Evolutionary conservation across 1,284 basidiomycete species (phyloP).

Genomic region (Marasmius oreades): DNA sequence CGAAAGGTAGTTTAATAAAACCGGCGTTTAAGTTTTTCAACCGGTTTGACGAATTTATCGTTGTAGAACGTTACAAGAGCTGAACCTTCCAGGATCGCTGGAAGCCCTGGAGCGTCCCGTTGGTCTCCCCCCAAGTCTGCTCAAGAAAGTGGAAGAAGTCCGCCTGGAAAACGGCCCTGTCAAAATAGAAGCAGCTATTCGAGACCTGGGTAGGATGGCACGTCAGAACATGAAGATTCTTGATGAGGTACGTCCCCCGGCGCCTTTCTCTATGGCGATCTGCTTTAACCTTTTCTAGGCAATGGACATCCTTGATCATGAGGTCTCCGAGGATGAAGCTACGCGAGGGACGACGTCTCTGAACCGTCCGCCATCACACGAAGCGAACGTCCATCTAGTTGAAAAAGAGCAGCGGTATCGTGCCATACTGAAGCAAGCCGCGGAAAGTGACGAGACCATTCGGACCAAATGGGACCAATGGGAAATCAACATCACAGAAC

Average conservation of each 20-base stretch:
- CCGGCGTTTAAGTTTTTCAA: background rate
- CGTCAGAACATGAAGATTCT: slow-evolving; percentile 62
- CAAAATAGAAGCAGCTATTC: slow-evolving; percentile 69
- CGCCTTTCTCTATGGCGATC: background rate
- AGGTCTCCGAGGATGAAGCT: slow-evolving; percentile 84
- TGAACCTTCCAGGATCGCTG: slow-evolving; percentile 83
- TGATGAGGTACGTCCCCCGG: slow-evolving; percentile 58
- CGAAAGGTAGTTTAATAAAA: slow-evolving; percentile 55
- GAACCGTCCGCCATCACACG: slow-evolving; percentile 64
- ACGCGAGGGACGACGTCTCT: slow-evolving; percentile 47
- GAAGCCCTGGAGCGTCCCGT: slow-evolving; percentile 87
- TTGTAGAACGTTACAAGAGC: slow-evolving; percentile 60
- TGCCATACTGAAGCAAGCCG: slow-evolving; percentile 69
- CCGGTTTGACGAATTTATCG: slow-evolving; percentile 8
- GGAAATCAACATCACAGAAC: slow-evolving; percentile 68
- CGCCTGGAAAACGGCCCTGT: slow-evolving; percentile 73
- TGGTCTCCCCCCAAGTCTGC: slow-evolving; percentile 83
- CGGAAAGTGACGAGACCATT: slow-evolving; percentile 73
- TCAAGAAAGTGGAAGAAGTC: slow-evolving; percentile 87
- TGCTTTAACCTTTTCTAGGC: slow-evolving; percentile 44
- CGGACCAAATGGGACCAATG: slow-evolving; percentile 85
- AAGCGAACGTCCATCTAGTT: slow-evolving; percentile 75
- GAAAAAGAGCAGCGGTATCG: slow-evolving; percentile 72
- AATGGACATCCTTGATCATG: slow-evolving; percentile 84
- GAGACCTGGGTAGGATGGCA: slow-evolving; percentile 71